phyloP scores from a whole-genome alignment of 169 alveolate genomes.

The Eimeria acervulina region DNA sequence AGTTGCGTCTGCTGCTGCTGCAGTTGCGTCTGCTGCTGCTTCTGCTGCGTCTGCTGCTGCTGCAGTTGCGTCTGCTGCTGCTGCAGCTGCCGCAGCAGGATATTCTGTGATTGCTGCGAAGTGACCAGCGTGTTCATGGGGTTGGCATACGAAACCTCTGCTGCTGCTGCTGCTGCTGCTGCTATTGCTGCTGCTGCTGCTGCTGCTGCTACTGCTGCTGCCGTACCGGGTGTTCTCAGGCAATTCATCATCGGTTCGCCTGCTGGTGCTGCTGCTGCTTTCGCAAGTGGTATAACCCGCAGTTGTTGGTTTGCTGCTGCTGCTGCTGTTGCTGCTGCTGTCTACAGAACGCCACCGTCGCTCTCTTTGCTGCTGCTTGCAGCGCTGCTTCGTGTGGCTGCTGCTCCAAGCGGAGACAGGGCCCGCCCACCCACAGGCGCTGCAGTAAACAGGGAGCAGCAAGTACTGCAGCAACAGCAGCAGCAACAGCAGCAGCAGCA shows the following conservation, averaged over 20 bases:
- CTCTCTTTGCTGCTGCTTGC: neutral
- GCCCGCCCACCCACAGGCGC: slow-evolving; percentile 57
- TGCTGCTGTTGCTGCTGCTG: neutral
- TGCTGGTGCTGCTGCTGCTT: slow-evolving; percentile 41
- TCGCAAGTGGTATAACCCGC: neutral
- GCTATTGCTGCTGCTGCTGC: neutral
- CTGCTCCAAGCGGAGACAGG: slow-evolving; percentile 51
- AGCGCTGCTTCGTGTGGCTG: slow-evolving; percentile 50
- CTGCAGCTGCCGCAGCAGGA: neutral
- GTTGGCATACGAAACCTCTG: neutral
- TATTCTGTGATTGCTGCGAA: neutral
- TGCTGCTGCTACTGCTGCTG: neutral
- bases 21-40: slow-evolving; percentile 25
- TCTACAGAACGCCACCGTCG: too few relatives aligned
- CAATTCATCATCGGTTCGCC: neutral
- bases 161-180: slow-evolving; percentile 8
- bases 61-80: neutral
- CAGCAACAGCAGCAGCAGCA: slow-evolving; percentile 45
- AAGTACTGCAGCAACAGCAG: slow-evolving; percentile 53
- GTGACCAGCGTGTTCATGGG: too few relatives aligned
- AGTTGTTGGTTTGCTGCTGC: slow-evolving; percentile 33
- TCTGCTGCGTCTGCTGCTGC: slow-evolving; percentile 21
- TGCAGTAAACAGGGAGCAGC: slow-evolving; percentile 66
- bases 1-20: neutral
- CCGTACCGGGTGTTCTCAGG: too few relatives aligned